A percentile compares a stretch with the other conserved stretches of the same genome.
These are phyloP conservation scores for Debaryomyces tyrocola DNA, from an alignment of 805 yeast genomes.

Conservation along the genomic window DNA sequence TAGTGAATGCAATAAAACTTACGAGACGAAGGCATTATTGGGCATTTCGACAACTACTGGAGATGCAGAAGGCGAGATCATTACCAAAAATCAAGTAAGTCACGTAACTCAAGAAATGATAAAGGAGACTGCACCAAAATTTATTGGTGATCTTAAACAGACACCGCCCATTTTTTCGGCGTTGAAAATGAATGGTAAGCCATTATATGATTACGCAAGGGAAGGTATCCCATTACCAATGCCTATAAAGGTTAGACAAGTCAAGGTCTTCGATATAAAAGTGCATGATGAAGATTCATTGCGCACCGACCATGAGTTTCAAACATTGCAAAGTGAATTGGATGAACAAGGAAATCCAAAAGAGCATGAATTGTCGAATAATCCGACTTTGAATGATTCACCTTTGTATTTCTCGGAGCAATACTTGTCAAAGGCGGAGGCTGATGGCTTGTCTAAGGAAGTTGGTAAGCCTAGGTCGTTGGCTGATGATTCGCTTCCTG, in stretches of 20 bases:
- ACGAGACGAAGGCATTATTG: constrained; percentile 79
- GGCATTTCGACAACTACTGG: constrained; percentile 95
- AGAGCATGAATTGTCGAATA: constrained; percentile 42
- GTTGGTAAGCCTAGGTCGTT: constrained; percentile 40
- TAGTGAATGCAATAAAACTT: constrained; percentile 72
- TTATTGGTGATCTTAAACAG: constrained; percentile 80
- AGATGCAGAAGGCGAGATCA: constrained; percentile 83
- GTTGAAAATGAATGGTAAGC: constrained; percentile 89
- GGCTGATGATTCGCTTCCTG: constrained; percentile 42
- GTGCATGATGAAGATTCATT: constrained; percentile 55
- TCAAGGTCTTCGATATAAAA: constrained; percentile 55
- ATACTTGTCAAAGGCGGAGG: constrained; percentile 45
- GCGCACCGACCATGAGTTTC: constrained; percentile 55
- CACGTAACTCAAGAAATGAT: constrained; percentile 60
- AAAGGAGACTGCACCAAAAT: constrained; percentile 52
- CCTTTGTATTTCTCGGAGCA: constrained; percentile 58
- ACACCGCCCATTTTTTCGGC: constrained; percentile 97
- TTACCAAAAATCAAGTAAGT: constrained; percentile 54
- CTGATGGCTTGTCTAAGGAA: constrained; percentile 37
- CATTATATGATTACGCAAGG: constrained; percentile 91
- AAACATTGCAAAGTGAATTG: constrained; percentile 38
- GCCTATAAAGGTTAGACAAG: constrained; percentile 75
- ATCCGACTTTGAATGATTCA: constrained; percentile 64
- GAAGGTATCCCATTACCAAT: constrained; percentile 81
- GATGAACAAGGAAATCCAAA: constrained; percentile 50